phyloP scores from a whole-genome alignment of 768 basidiomycete species.

The Russula vinacea region DNA sequence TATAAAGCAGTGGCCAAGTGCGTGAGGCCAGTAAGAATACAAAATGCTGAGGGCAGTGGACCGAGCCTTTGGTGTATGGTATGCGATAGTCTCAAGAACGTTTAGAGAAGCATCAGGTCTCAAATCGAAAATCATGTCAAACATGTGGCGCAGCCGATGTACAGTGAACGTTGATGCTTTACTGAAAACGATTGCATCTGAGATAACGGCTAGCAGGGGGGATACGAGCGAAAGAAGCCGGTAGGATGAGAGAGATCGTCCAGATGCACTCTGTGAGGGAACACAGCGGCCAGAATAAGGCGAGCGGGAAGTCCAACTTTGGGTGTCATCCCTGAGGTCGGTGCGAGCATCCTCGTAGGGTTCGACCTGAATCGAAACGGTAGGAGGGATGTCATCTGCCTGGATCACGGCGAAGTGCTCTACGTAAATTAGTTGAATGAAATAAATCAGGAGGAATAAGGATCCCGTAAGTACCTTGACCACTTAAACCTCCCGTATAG shows the following conservation, averaged over 20 bases:
- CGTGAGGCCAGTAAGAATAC: constrained; percentile 61
- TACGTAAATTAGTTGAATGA: not conserved
- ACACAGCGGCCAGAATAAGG: constrained; percentile 20
- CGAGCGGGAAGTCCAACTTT: constrained; percentile 28
- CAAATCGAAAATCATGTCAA: constrained; percentile 49
- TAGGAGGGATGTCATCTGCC: constrained; percentile 1
- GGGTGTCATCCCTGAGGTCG: constrained; percentile 28
- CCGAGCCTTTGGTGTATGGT: constrained; percentile 55
- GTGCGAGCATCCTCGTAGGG: constrained; percentile 15
- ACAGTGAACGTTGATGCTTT: constrained; percentile 38
- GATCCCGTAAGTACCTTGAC: constrained; percentile 13
- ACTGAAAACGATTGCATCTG: constrained; percentile 52
- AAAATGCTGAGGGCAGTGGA: constrained; percentile 55
- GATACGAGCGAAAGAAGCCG: constrained; percentile 59
- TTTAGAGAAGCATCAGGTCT: constrained; percentile 73
- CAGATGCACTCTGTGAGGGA: constrained; percentile 54
- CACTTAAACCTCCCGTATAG: not conserved
- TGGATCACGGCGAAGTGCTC: constrained; percentile 6
- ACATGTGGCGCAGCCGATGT: constrained; percentile 51
- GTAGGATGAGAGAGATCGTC: constrained; percentile 54
- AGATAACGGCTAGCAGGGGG: constrained; percentile 58
- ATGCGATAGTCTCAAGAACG: constrained; percentile 66
- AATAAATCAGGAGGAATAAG: not conserved
- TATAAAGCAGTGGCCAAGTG: constrained; percentile 63
- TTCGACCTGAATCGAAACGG: constrained; percentile 32